phyloP scores from a whole-genome alignment of 805 yeast genomes.

The Starmerella gropengiesseri region DNA sequence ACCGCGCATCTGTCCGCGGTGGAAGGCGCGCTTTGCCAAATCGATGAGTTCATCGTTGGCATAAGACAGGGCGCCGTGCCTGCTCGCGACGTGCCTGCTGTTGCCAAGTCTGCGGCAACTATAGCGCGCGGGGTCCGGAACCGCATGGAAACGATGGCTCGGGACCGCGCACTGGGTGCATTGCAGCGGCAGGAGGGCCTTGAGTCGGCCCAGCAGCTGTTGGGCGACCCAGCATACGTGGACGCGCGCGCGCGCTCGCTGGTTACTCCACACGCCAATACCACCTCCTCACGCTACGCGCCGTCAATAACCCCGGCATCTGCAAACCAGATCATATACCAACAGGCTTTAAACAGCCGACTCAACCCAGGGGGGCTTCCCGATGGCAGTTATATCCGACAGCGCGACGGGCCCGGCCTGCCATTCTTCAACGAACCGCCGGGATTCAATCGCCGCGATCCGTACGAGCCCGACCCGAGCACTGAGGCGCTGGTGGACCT shows the following conservation, averaged over 20 bases:
- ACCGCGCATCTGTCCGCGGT: background rate
- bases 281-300: constrained; percentile 7
- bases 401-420: background rate
- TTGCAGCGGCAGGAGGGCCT: background rate
- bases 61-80: constrained; percentile 5
- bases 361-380: constrained; percentile 15
- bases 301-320: constrained; percentile 10
- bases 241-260: constrained; percentile 15
- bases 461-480: background rate
- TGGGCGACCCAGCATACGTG: constrained; percentile 11
- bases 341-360: constrained; percentile 4
- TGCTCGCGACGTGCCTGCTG: background rate
- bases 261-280: constrained; percentile 12
- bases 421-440: constrained; percentile 1
- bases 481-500: constrained; percentile 28
- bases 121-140: constrained; percentile 7
- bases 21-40: constrained; percentile 1
- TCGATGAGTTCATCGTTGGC: background rate
- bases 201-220: background rate
- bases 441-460: background rate
- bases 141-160: constrained; percentile 2
- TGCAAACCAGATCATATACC: constrained; percentile 3
- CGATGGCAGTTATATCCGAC: constrained; percentile 9
- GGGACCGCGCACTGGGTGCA: constrained; percentile 1
- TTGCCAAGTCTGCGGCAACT: background rate